A percentile compares a stretch with the other conserved stretches of the same genome.
Evolutionary conservation across 2,329 filamentous ascomycete species (phyloP).

Genomic region (Microsporum canis): DNA sequence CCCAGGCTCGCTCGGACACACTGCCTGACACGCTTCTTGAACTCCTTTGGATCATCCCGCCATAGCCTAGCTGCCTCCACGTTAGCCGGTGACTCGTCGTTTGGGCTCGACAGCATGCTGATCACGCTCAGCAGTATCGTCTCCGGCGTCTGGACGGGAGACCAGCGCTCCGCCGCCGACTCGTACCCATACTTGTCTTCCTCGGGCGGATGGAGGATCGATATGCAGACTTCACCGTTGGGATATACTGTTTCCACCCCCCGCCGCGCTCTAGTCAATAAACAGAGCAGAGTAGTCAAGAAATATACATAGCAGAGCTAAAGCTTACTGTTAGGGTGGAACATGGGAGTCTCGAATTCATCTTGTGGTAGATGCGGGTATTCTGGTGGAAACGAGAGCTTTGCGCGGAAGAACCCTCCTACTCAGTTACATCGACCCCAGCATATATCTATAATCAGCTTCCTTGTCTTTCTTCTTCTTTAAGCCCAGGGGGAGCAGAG

Average conservation of each 20-base stretch:
- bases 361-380: constrained; percentile 82
- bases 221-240: constrained; percentile 84
- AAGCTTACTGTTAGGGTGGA: constrained; percentile 72
- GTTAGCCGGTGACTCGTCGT: constrained; percentile 92
- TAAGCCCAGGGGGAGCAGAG: not conserved
- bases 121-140: constrained; percentile 88
- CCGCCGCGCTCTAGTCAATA: too few species aligned
- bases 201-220: constrained; percentile 87
- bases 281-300: not conserved
- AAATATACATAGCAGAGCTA: not conserved
- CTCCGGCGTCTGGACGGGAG: constrained; percentile 86
- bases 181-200: constrained; percentile 95
- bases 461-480: not conserved
- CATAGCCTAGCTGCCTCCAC: constrained; percentile 83
- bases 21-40: constrained; percentile 63
- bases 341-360: constrained; percentile 78
- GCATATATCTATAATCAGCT: not conserved
- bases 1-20: constrained; percentile 74
- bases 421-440: not conserved
- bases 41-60: constrained; percentile 68
- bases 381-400: constrained; percentile 67
- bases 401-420: constrained; percentile 89
- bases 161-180: constrained; percentile 79
- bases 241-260: constrained; percentile 52
- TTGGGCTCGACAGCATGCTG: constrained; percentile 81